These are phyloP conservation scores for Collybia nuda DNA, from an alignment of 768 basidiomycete species.

Conservation along the genomic window DNA sequence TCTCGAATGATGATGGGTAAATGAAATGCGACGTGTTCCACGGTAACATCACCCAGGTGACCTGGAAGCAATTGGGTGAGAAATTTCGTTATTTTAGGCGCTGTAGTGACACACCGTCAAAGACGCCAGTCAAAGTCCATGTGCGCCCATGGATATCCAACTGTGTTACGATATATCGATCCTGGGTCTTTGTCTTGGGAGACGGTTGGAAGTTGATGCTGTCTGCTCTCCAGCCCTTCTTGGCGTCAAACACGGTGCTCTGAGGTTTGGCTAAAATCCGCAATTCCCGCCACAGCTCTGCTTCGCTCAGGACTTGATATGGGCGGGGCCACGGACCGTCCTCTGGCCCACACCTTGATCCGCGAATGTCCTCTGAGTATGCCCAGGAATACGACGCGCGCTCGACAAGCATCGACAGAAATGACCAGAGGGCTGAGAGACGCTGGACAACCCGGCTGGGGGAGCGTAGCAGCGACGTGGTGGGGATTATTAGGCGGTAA, in stretches of 20 bases:
- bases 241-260: slow-evolving; percentile 33
- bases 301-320: slow-evolving; percentile 48
- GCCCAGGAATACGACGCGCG: slow-evolving; percentile 41
- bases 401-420: slow-evolving; percentile 37
- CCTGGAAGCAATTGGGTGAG: slow-evolving; percentile 33
- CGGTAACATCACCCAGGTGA: slow-evolving; percentile 69
- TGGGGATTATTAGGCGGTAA: not conserved
- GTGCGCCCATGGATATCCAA: slow-evolving; percentile 52
- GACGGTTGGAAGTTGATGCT: slow-evolving; percentile 71
- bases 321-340: slow-evolving; percentile 67
- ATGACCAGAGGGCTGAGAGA: slow-evolving; percentile 17
- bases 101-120: slow-evolving; percentile 51
- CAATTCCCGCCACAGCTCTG: slow-evolving; percentile 56
- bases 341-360: slow-evolving; percentile 59
- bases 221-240: slow-evolving; percentile 43
- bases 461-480: slow-evolving; percentile 11
- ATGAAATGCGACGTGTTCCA: slow-evolving; percentile 66
- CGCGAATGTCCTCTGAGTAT: slow-evolving; percentile 61
- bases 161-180: slow-evolving; percentile 60
- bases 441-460: slow-evolving; percentile 8
- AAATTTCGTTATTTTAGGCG: slow-evolving; percentile 5
- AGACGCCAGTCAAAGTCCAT: slow-evolving; percentile 71
- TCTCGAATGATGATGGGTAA: slow-evolving; percentile 67
- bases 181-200: slow-evolving; percentile 52
- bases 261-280: slow-evolving; percentile 52